These are phyloP conservation scores for Zea luxurians DNA, from an alignment of 176 grass and related monocot genomes.

Conservation along the genomic window DNA sequence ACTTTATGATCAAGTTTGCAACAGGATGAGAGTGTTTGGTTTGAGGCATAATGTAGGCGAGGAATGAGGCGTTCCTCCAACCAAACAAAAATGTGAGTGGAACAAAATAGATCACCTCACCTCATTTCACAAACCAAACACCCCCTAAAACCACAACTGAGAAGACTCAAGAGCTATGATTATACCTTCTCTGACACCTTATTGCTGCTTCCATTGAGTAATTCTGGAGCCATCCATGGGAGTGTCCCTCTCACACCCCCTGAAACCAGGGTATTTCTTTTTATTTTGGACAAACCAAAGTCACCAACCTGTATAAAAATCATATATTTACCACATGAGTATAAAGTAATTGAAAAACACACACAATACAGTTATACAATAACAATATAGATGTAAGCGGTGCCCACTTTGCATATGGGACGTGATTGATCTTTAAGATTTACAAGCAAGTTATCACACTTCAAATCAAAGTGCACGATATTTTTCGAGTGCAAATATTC, in stretches of 20 bases:
- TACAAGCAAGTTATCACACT: constrained; percentile 91
- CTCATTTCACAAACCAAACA: neutral
- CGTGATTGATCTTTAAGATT: constrained; percentile 94
- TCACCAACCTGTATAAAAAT: constrained; percentile 69
- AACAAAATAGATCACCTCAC: neutral
- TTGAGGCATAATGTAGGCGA: neutral
- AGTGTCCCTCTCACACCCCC: constrained; percentile 87
- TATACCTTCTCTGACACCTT: constrained; percentile 90
- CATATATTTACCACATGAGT: constrained; percentile 8
- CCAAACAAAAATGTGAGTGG: neutral
- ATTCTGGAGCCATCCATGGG: constrained; percentile 90
- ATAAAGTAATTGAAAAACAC: constrained; percentile 26
- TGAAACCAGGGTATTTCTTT: constrained; percentile 92
- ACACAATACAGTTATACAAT: constrained; percentile 11
- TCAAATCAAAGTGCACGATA: constrained; percentile 94
- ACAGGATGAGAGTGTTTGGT: neutral
- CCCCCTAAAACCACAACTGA: neutral
- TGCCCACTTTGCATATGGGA: constrained; percentile 79
- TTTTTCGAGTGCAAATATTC: constrained; percentile 97
- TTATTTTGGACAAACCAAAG: constrained; percentile 91
- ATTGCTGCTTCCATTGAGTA: constrained; percentile 86
- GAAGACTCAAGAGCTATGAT: constrained; percentile 21
- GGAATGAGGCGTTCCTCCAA: neutral
- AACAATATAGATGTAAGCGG: constrained; percentile 19
- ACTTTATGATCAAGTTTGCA: neutral